Evolutionary conservation across 1,284 basidiomycete species (phyloP).

Genomic region (Sanghuangporus sanghuang): DNA sequence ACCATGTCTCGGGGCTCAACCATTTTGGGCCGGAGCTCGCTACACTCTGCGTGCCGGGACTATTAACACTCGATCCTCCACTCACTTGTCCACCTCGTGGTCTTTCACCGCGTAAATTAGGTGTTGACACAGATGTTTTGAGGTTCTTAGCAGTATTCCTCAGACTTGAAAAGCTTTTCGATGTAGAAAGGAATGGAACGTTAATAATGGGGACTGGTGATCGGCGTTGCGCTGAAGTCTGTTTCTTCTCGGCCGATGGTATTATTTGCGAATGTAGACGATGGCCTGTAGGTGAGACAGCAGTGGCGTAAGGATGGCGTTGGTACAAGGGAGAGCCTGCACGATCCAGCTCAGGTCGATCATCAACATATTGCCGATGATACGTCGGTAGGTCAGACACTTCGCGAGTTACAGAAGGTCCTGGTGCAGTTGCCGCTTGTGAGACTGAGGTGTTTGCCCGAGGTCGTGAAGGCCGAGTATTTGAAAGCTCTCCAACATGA

Average conservation of each 20-base stretch:
- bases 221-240: neutral
- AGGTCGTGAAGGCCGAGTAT: neutral
- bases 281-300: conserved; percentile 27
- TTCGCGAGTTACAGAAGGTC: neutral
- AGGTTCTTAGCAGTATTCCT: conserved; percentile 24
- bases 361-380: neutral
- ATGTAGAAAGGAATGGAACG: conserved; percentile 20
- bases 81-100: conserved; percentile 17
- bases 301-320: conserved; percentile 43
- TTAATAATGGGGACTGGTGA: conserved; percentile 4
- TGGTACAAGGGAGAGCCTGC: conserved; percentile 6
- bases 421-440: neutral
- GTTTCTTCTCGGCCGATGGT: conserved; percentile 23
- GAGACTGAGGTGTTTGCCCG: conserved; percentile 10
- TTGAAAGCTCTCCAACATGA: neutral
- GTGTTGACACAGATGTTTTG: conserved; percentile 54
- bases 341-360: neutral
- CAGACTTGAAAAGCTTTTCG: conserved; percentile 19
- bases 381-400: neutral
- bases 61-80: conserved; percentile 15
- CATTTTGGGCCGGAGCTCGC: conserved; percentile 39
- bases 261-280: conserved; percentile 15
- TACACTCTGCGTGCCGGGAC: conserved; percentile 7
- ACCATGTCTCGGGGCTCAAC: conserved; percentile 72
- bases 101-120: conserved; percentile 43